Conservation (phyloP, 495 filamentous ascomycete species). For the Aspergillus kassunensis region DNA sequence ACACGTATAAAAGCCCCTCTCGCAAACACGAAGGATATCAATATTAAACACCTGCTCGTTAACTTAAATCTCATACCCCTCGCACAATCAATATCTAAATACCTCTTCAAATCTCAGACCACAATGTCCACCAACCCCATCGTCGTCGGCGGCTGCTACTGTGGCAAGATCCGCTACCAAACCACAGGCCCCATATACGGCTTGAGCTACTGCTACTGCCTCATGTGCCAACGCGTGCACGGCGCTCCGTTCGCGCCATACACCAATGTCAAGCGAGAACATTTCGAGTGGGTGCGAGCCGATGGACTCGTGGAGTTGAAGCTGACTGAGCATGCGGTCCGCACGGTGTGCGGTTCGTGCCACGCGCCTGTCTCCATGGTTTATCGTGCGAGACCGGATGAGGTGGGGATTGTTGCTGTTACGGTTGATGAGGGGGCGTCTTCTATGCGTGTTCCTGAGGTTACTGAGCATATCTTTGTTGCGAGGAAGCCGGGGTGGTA, state of each 20-base stretch:
- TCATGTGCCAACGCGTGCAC: neutral
- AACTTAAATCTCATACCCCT: no score
- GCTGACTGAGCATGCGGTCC: neutral
- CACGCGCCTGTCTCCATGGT: neutral
- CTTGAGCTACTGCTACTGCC: neutral
- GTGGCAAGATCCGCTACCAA: neutral
- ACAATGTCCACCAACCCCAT: neutral
- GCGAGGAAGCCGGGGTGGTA: neutral
- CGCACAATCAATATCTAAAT: no score
- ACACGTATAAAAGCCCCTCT: no score
- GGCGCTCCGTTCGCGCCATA: conserved; percentile 1
- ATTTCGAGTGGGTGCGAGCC: neutral
- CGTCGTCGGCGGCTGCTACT: neutral
- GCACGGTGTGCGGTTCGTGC: neutral
- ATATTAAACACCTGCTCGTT: no score
- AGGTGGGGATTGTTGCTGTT: neutral
- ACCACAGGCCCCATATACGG: neutral
- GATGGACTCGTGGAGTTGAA: neutral
- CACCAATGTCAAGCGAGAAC: neutral
- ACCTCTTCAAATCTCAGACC: neutral
- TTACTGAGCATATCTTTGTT: neutral
- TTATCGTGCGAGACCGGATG: neutral
- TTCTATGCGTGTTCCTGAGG: neutral
- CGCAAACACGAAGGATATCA: no score
- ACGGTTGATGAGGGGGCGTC: neutral